phyloP scores from a whole-genome alignment of 345 rosid species.

The Turnera subulata region DNA sequence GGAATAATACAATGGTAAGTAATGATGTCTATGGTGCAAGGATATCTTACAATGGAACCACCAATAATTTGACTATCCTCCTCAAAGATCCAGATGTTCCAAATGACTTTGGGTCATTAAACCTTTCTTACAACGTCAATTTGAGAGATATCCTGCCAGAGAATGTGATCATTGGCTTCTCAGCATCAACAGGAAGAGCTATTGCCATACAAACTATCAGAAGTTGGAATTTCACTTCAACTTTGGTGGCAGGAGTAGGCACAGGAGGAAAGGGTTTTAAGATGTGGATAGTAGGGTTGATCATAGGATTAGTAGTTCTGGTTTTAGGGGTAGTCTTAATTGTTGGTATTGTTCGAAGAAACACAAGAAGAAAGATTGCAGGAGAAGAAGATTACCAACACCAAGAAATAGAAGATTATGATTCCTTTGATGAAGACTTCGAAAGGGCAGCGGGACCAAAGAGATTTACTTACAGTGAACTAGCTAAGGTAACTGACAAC shows the following conservation, averaged over 20 bases:
- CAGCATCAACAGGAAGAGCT: background rate
- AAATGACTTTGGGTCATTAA: background rate
- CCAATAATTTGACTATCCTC: background rate
- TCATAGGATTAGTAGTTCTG: constrained; percentile 15
- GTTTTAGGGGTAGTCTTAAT: background rate
- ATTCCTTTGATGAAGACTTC: constrained; percentile 36
- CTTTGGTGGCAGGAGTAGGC: background rate
- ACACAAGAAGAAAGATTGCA: background rate
- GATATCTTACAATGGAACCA: background rate
- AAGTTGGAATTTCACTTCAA: background rate
- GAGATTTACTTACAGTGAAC: constrained; percentile 36
- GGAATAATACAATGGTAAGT: background rate
- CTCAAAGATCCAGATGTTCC: background rate
- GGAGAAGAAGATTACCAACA: background rate
- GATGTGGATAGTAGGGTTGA: constrained; percentile 7
- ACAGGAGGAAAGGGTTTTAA: background rate
- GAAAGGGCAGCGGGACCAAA: constrained; percentile 49
- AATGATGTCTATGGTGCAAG: background rate
- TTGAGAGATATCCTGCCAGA: background rate
- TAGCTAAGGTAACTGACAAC: constrained; percentile 32
- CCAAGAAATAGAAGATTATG: constrained; percentile 11
- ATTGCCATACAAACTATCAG: background rate
- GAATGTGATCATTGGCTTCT: background rate
- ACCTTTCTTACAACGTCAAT: background rate
- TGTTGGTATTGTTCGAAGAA: constrained; percentile 13